Conservation (phyloP, 1,284 basidiomycete genomes). For the Kalmanozyma brasiliensis region DNA sequence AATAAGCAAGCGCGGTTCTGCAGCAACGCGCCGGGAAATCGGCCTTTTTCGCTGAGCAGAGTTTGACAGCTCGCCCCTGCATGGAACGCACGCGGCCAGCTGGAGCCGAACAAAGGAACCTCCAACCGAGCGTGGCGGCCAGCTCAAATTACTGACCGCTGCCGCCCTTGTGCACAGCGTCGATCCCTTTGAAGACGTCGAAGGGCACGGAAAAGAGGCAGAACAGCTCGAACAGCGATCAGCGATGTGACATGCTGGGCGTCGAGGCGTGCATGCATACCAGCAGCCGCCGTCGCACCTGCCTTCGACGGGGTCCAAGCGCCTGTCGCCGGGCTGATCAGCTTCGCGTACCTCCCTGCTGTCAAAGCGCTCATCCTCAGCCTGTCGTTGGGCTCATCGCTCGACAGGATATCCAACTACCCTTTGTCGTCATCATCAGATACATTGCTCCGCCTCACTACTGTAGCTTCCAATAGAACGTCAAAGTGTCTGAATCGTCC, state of each 20-base stretch:
- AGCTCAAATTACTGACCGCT: no score
- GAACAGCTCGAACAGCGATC: neutral
- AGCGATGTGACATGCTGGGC: neutral
- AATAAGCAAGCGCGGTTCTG: no score
- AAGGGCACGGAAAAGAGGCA: no score
- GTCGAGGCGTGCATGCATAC: neutral
- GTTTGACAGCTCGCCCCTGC: conserved; percentile 23
- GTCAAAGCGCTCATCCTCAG: conserved; percentile 4
- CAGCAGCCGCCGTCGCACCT: neutral
- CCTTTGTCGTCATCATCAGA: conserved; percentile 1
- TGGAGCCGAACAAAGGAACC: conserved; percentile 10
- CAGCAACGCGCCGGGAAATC: no score
- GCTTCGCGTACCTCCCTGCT: neutral
- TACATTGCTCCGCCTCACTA: no score
- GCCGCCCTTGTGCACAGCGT: no score
- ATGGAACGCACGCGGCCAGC: conserved; percentile 1
- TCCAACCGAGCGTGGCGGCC: no score
- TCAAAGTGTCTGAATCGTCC: no score
- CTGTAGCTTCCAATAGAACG: no score
- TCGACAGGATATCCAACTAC: no score
- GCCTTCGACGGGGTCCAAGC: conserved; percentile 2
- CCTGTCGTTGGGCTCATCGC: no score
- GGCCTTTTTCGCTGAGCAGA: conserved; percentile 14
- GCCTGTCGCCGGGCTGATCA: conserved; percentile 2
- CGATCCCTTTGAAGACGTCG: no score